These are phyloP conservation scores for Wickerhamiella brachini DNA, from an alignment of 805 yeast genomes.

Conservation along the genomic window DNA sequence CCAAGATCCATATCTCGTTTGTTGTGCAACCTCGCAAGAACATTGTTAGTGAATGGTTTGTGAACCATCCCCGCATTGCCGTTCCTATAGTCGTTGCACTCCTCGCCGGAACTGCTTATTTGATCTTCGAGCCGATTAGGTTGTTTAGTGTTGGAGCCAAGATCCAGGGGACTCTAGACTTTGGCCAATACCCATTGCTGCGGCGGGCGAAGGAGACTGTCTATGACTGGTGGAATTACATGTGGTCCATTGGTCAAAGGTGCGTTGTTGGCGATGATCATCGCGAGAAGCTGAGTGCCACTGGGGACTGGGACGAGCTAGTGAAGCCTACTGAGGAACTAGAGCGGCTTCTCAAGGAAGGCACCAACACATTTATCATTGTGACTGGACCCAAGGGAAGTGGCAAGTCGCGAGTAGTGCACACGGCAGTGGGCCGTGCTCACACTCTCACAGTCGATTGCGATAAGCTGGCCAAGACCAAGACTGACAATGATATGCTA, in stretches of 20 bases:
- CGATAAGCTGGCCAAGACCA: conserved; percentile 54
- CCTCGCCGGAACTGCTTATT: conserved; percentile 66
- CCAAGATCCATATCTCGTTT: conserved; percentile 63
- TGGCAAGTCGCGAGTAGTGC: conserved; percentile 52
- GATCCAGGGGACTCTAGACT: conserved; percentile 26
- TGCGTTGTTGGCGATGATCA: neutral
- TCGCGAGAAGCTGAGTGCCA: neutral
- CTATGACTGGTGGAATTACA: neutral
- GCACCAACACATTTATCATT: conserved; percentile 78
- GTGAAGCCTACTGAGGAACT: conserved; percentile 45
- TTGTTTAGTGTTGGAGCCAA: conserved; percentile 63
- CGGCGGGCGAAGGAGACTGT: neutral
- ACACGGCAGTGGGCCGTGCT: conserved; percentile 54
- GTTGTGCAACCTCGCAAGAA: conserved; percentile 37
- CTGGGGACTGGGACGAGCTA: conserved; percentile 4
- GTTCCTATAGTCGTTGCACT: conserved; percentile 70
- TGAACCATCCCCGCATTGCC: conserved; percentile 68
- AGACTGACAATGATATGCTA: conserved; percentile 60
- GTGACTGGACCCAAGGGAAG: conserved; percentile 90
- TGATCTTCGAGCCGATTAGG: conserved; percentile 87
- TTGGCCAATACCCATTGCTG: neutral
- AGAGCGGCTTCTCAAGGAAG: conserved; percentile 71
- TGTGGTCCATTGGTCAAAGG: neutral
- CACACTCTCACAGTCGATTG: conserved; percentile 59
- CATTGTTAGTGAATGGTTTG: conserved; percentile 40